Percentiles rank a stretch among this genome's conserved stretches.
Evolutionary conservation across 768 basidiomycete species (phyloP).

Genomic region (Boletellus emodensis): DNA sequence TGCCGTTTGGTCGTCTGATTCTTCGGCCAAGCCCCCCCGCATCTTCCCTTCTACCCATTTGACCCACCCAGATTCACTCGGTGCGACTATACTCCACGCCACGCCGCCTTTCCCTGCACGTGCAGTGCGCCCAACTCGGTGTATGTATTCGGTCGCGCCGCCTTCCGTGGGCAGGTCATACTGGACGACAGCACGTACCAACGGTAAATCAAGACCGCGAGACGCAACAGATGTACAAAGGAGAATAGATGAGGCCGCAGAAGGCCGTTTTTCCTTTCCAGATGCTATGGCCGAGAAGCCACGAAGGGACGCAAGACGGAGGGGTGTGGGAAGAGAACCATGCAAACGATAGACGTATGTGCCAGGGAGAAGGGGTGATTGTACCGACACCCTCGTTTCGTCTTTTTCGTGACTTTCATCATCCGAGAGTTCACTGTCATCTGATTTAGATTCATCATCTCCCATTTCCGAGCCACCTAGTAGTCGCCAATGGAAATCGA

Average conservation of each 20-base stretch:
- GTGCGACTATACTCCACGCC: constrained; percentile 89
- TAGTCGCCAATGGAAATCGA: constrained; percentile 93
- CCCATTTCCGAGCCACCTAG: constrained; percentile 73
- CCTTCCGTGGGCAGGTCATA: constrained; percentile 98
- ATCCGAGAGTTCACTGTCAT: constrained; percentile 23
- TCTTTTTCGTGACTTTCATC: constrained; percentile 25
- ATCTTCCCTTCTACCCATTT: constrained; percentile 85
- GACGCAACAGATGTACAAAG: constrained; percentile 97
- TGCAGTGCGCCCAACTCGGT: constrained; percentile 95
- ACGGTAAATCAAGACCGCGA: constrained; percentile 93
- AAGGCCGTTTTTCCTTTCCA: constrained; percentile 28
- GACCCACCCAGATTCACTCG: constrained; percentile 87
- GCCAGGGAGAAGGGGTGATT: constrained; percentile 75
- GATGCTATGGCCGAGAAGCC: constrained; percentile 59
- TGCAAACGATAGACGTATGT: constrained; percentile 86
- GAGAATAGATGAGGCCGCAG: constrained; percentile 60
- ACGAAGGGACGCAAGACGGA: constrained; percentile 77
- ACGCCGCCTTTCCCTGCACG: constrained; percentile 95
- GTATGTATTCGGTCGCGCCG: constrained; percentile 93
- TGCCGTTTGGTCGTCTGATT: constrained; percentile 30
- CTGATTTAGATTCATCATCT: constrained; percentile 25
- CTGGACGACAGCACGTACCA: constrained; percentile 92
- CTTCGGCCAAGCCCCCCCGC: constrained; percentile 44
- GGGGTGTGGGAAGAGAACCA: constrained; percentile 80
- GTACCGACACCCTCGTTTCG: constrained; percentile 47